Conservation (phyloP, 306 rosid species). For the cucumber (Cucumis sativus) region Cucumber_9930_V3 NC_026656.2:19008501-19009000, state of each 20-base stretch:
- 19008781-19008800: not conserved
- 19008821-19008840: not conserved
- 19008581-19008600: not conserved
- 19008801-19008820: not conserved
- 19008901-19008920: not conserved
- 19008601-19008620: not conserved
- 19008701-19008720: not conserved
- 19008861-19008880: not conserved
- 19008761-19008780: not conserved
- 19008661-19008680: not conserved
- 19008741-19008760: not conserved
- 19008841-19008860: not conserved
- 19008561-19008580: not conserved
- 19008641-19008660: not conserved
- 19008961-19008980: not conserved
- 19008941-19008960: not conserved
- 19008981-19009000: not conserved
- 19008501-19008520: slow-evolving; percentile 61
- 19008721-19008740: not conserved
- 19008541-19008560: not conserved
- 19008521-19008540: slow-evolving; percentile 39
- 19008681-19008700: not conserved
- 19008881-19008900: not conserved
- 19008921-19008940: not conserved
- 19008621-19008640: not conserved